Base-by-base conservation (phyloP, 1,139 yeast genomes). In the Arxiozyma slooffiae region DNA sequence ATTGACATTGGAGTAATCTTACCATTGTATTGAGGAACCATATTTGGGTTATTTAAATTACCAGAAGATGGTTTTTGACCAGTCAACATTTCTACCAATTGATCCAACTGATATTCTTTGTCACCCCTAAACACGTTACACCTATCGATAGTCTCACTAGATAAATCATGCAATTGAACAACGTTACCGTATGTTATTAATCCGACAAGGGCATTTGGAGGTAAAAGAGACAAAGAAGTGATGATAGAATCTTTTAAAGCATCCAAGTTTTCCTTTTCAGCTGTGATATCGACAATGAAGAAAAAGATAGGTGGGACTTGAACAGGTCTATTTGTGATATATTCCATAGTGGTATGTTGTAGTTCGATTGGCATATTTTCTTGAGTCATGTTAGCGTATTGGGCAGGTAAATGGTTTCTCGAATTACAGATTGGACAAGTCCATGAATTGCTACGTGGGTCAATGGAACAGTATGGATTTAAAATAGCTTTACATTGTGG, bases 181-280 rank as follows among this genome's bases (percentile, higher is more conserved):
- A 88, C 90, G 42, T 96, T 90, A 51, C 97, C 98, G 67, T 78
- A 92, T 41, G 97, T 90, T 63, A 92, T 80, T 61, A 92, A 78
- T 47, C 97, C 97, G 54, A 92, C 83, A 54, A 90, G 76, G 1
- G 97, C 94, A 64, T 92, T 89, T 44, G 96, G 95, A 34, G 99
- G 99, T 63, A 92, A 79, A 60, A 87, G 73, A 51, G 88, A 79
- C 60, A 94, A 76, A 16, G 95, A 81, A 53, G 88, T 82, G 52
- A 89, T 80, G 62, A 92, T 76, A 36, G 95, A 79, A 60, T 89
- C 96, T 67, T 88, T 88, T 68, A 92, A 77, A 11, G 97, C 92
- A 67, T 83, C 81, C 64, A 92, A 76, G 68, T 89, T 92, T 62
- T 92, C 98, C 52, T 82, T 88, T 63, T 94, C 97, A 68, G 94